Base-by-base conservation (phyloP, 331 rosid genomes). In the Malus hybrid region DNA sequence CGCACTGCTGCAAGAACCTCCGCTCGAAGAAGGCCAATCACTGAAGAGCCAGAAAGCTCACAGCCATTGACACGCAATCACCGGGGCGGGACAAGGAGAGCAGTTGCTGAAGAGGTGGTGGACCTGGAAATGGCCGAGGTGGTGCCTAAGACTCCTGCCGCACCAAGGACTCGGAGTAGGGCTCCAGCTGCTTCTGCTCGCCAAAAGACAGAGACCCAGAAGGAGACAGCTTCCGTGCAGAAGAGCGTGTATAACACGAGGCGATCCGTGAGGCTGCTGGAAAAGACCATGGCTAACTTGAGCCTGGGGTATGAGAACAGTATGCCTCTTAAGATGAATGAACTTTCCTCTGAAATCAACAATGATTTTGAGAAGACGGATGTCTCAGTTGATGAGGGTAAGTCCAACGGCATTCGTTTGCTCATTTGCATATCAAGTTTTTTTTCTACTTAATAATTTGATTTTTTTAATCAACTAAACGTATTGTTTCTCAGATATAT, bases 181-280 rank as follows among this genome's bases (percentile, higher is more conserved):
- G 86, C 76, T 55, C 73, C 81, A 2, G 76, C 73, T 22, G 80
- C 77, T 19, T 80, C 90, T 0, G 79, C 80, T 80, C 18, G 78
- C 63, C 61, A 55, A 65, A 82, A 79, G 62, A 66, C 8, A 3
- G 56, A 50, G 0, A 11, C 81, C 42, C 39, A 66, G 1, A 73
- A 69, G 46, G 77, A 33, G 33, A 84, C 50, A 6, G 27, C 66
- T 74, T 46, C 90, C 1, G 76, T 79, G 63, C 88, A 73, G 83
- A 46, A 70, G 82, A 46, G 66, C 8, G 75, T 64, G 0, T 88
- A 85, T 81, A 88, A 82, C 71, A 94, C 99, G 0, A 80, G 99
- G 85, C 79, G 90, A 44, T 94, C 97, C 0, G 87, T 87, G 28
- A 91, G 91, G 63, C 71, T 88, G 75, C 57, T 90, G 85, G 93